Base-by-base conservation (phyloP, 1,284 basidiomycete genomes). In the Agaricales sp. region DNA sequence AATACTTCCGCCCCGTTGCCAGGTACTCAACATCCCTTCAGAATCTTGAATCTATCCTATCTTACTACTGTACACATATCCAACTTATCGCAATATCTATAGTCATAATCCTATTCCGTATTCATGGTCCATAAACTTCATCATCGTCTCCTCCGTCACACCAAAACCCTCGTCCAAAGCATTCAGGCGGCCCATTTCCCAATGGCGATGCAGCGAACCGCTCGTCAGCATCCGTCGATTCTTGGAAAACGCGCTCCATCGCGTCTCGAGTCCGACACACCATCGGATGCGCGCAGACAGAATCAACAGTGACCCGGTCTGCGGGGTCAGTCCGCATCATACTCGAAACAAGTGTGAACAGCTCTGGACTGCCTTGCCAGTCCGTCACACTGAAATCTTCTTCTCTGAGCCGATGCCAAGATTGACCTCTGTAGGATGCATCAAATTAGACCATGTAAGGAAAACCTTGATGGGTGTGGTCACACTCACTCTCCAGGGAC, bases 301-400 rank as follows among this genome's bases (percentile, higher is more conserved):
- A 70, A 41, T 70, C 65, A 19, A 82, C 75, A n/a, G 69, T 73
- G 46, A 88, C 69, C 24, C 92, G 78, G 49, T 65, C 57, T 3
- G 61, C 64, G 2, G 89, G 82, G 47, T 89, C 79, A 1, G 79
- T 78, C 24, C 78, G 77, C 85, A 94, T 90, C 78, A 92, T 89
- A 52, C 70, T 70, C 57, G 69, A 77, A 59, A 94, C 82, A 54
- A 96, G 69, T 44, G 72, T 73, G 53, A 83, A 70, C 45, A 97
- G 68, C 55, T 85, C 80, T 1, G 75, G 71, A 55, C 85, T 91
- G 21, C 86, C 78, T n/a, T 77, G 74, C 56, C 82, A 71, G 62
- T 93, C 87, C 48, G 97, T 84, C 60, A 94, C 91, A 45, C 82
- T 81, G 61, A 97, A 92, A 68, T 99, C 91, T 65, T 96, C 89